Conservation (phyloP, 2,329 filamentous ascomycete species). For the Aspergillus pseudoviridinutans region DNA sequence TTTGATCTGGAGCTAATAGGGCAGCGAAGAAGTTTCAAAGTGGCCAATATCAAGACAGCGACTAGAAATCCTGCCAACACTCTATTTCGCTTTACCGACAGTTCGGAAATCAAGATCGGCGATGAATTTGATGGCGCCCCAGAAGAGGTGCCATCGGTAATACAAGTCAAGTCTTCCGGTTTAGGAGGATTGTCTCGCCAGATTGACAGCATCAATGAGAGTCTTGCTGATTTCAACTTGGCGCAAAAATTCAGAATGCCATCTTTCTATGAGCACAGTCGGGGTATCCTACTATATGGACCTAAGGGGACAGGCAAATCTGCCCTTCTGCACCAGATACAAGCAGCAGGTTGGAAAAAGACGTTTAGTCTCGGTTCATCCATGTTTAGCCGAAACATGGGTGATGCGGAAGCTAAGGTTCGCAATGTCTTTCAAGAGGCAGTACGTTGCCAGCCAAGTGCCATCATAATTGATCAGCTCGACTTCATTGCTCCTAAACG, state of each 20-base stretch:
- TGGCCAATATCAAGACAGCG: slow-evolving; percentile 52
- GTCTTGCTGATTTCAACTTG: slow-evolving; percentile 55
- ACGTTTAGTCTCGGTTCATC: slow-evolving; percentile 51
- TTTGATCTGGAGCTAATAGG: slow-evolving; percentile 61
- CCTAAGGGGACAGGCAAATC: slow-evolving; percentile 82
- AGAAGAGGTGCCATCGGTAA: slow-evolving; percentile 11
- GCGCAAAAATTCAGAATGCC: slow-evolving; percentile 33
- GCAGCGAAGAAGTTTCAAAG: slow-evolving; percentile 58
- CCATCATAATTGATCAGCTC: slow-evolving; percentile 75
- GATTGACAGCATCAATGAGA: slow-evolving; percentile 62
- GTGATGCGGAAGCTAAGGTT: slow-evolving; percentile 52
- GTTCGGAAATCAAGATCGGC: slow-evolving; percentile 32
- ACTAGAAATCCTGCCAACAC: slow-evolving; percentile 35
- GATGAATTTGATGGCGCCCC: slow-evolving; percentile 14
- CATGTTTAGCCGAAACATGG: slow-evolving; percentile 31
- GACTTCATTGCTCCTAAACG: slow-evolving; percentile 63
- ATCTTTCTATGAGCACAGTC: slow-evolving; percentile 41
- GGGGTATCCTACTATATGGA: slow-evolving; percentile 72
- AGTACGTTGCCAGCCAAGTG: slow-evolving; percentile 63
- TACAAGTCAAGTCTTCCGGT: slow-evolving; percentile 40
- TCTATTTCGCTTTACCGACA: slow-evolving; percentile 33
- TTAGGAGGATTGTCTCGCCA: slow-evolving; percentile 67
- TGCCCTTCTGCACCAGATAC: slow-evolving; percentile 65
- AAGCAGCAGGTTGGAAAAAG: slow-evolving; percentile 65
- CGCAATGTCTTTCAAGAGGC: slow-evolving; percentile 68